Percentiles rank a stretch among this genome's conserved stretches.
Conservation (phyloP, 495 filamentous ascomycete genomes). For the Penicillium lagena region DNA sequence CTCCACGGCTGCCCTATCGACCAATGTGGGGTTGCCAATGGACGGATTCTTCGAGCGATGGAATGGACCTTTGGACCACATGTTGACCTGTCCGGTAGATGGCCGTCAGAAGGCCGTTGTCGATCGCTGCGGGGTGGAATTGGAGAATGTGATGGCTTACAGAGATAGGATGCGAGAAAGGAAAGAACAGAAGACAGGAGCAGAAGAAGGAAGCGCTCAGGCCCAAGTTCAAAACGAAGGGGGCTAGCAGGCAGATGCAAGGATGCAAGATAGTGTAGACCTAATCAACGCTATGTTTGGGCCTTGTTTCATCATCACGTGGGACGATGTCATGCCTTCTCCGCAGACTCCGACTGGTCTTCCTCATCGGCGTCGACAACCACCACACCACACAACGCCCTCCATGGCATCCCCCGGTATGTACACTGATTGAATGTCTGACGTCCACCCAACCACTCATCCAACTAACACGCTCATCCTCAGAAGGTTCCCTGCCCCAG, state of each 20-base stretch:
- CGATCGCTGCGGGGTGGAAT: background rate
- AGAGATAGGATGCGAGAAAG: constrained; percentile 2
- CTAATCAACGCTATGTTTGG: no score
- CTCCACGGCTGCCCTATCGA: constrained; percentile 34
- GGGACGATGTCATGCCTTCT: constrained; percentile 12
- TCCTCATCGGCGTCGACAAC: background rate
- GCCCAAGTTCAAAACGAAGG: no score
- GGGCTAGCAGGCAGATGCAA: no score
- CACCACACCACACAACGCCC: background rate
- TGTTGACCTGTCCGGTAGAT: constrained; percentile 12
- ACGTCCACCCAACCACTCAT: background rate
- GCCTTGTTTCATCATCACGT: constrained; percentile 5
- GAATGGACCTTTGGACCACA: constrained; percentile 40
- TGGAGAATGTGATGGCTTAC: background rate
- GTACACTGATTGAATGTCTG: background rate
- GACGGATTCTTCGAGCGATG: constrained; percentile 34
- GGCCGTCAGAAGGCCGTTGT: background rate
- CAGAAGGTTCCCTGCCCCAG: constrained; percentile 12
- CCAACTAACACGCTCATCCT: no score
- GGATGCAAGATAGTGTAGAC: no score
- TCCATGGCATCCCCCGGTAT: constrained; percentile 7
- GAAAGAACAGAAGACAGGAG: background rate
- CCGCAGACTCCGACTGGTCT: constrained; percentile 7
- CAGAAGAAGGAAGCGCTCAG: no score
- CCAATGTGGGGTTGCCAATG: constrained; percentile 39